Evolutionary conservation across 306 rosid species (phyloP).

Genomic region (Potentilla sterilis): DNA sequence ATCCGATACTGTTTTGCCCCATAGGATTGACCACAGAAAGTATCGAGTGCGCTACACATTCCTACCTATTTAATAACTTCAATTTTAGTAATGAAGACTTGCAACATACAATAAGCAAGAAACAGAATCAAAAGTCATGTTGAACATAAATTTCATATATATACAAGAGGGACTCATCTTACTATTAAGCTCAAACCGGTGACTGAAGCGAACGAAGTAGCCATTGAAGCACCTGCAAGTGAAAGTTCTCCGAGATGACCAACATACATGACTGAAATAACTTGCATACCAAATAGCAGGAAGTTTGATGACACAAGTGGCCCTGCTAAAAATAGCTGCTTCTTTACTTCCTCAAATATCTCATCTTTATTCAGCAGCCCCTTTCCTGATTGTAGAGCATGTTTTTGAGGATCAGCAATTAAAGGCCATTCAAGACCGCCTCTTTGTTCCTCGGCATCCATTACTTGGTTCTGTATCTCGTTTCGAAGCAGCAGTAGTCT

Average conservation of each 20-base stretch:
- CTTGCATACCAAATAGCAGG: constrained; percentile 28
- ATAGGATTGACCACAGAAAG: constrained; percentile 39
- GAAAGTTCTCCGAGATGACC: constrained; percentile 47
- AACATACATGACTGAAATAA: constrained; percentile 43
- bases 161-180: neutral
- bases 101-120: neutral
- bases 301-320: constrained; percentile 32
- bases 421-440: constrained; percentile 22
- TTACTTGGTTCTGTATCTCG: neutral
- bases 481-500: neutral
- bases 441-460: constrained; percentile 21
- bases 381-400: neutral
- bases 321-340: constrained; percentile 32
- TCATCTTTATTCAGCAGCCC: constrained; percentile 10
- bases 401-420: constrained; percentile 10
- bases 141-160: neutral
- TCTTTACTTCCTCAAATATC: constrained; percentile 24
- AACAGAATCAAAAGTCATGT: neutral
- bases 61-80: constrained; percentile 27
- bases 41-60: constrained; percentile 43
- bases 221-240: constrained; percentile 44
- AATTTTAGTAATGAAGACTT: neutral
- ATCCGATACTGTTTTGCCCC: constrained; percentile 37
- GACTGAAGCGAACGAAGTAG: constrained; percentile 42
- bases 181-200: constrained; percentile 46